phyloP scores from a whole-genome alignment of 225 moss, liverwort and hornwort species.

The Physcomitrellopsis africana region DNA sequence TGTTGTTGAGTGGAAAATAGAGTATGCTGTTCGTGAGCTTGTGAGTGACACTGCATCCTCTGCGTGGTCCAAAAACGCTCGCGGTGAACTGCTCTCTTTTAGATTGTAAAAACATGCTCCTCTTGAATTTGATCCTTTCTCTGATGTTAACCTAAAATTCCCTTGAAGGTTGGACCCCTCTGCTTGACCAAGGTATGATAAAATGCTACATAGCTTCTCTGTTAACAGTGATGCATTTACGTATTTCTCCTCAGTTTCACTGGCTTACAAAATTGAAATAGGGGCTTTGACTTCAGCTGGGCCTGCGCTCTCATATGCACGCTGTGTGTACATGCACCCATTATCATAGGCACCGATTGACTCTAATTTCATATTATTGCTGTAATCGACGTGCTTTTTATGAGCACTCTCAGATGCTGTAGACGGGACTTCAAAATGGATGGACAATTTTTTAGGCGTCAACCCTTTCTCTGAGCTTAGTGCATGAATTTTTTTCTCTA shows the following conservation, averaged over 20 bases:
- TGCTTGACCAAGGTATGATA: constrained; percentile 87
- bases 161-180: constrained; percentile 77
- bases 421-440: constrained; percentile 42
- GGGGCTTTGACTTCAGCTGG: constrained; percentile 25
- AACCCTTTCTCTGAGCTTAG: constrained; percentile 26
- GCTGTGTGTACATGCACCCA: constrained; percentile 19
- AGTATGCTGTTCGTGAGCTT: constrained; percentile 72
- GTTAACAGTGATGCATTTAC: constrained; percentile 74
- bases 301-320: constrained; percentile 25
- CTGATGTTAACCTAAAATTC: constrained; percentile 37
- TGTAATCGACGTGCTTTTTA: constrained; percentile 43
- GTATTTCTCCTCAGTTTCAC: constrained; percentile 36
- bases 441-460: constrained; percentile 36
- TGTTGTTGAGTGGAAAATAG: constrained; percentile 41
- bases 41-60: constrained; percentile 80
- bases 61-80: constrained; percentile 75
- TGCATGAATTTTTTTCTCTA: constrained; percentile 24
- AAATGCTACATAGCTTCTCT: constrained; percentile 78
- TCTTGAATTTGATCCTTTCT: constrained; percentile 32
- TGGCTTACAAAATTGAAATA: constrained; percentile 28
- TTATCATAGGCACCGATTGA: constrained; percentile 23
- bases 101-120: constrained; percentile 50
- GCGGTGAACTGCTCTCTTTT: constrained; percentile 59
- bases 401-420: constrained; percentile 45
- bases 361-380: constrained; percentile 27